Conservation (phyloP, 352 stramenopile genomes). For the Pythium vanterpoolii region DNA sequence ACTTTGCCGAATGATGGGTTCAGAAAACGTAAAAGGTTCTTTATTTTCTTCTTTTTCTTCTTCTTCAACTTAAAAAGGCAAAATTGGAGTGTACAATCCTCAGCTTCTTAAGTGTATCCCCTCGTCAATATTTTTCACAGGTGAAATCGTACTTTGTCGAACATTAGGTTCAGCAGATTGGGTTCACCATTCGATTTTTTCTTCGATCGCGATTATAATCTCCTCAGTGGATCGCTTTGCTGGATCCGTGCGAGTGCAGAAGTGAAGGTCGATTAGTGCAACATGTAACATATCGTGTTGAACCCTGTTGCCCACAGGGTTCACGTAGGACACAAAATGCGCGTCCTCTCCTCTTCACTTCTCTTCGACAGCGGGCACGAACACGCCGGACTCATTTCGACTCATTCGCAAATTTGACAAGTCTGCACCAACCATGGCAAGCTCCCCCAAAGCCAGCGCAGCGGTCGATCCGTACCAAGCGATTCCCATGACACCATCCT, state of each 20-base stretch:
- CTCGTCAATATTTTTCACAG: background rate
- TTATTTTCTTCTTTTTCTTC: background rate
- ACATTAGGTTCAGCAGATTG: background rate
- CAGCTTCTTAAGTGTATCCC: background rate
- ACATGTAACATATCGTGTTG: too few species aligned
- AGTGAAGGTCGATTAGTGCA: background rate
- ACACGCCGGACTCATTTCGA: background rate
- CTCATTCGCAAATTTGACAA: background rate
- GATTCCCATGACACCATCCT: slow-evolving; percentile 1
- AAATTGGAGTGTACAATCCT: background rate
- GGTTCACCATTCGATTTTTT: slow-evolving; percentile 1
- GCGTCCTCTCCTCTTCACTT: background rate
- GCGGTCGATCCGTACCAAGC: slow-evolving; percentile 2
- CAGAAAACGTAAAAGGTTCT: too few species aligned
- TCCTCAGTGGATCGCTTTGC: too few species aligned
- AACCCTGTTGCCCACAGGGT: too few species aligned
- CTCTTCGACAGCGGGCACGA: background rate
- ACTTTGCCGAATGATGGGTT: background rate
- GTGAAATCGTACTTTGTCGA: background rate
- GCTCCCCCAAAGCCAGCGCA: background rate
- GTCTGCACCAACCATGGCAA: background rate
- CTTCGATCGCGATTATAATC: background rate
- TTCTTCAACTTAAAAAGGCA: background rate
- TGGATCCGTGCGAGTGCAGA: background rate
- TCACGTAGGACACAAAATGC: background rate